Evolutionary conservation across 192 early-diverging fungal species (phyloP), one percentile per base, ranked within the genome.

Genomic region (Cetraspora pellucida): DNA sequence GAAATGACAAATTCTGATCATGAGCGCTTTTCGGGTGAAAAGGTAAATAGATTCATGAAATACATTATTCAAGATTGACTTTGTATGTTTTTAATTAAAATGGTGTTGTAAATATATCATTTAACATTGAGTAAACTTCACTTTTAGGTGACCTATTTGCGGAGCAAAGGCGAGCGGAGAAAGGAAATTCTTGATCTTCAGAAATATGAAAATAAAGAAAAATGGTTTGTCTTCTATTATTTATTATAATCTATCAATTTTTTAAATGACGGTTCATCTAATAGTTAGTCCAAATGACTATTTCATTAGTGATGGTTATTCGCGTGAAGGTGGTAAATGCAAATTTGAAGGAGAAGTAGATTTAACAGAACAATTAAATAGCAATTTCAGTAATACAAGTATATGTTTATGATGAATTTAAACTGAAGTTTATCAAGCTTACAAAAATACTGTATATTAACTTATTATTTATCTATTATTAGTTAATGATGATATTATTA

Each of bases 121-220:
- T 47, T 7, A 28, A 60, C 17, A 27, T 55, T 60, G 28, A 47
- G 55, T n/a, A 37, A 37, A 74, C 9, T 19, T 68, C 1, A 49
- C 28, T 31, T 23, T 10, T 85, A 90, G 79, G 85, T 88, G 5
- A 80, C 82, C 8, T 95, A 91, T 78, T 93, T 89, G 88, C 84
- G 95, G 10, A 86, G 96, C 77, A 94, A 94, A 83, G 74, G 82
- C 1, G 85, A 87, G 49, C 87, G 88, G 25, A 67, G 82, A 1
- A 96, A 95, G 79, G 86, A 74, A 50, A 90, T 98, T 6, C 90
- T 89, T 44, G 83, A 90, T 57, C 91, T 94, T 77, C 78, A 85
- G 14, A 77, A 84, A 25, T 85, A 88, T 8, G 79, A 85, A 11
- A 86, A 81, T 10, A 80, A 82, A 19, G 77, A 89, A 30, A 76